Conservation (phyloP, 148 eudicot species). For the Vaccinium darrowii region DNA sequence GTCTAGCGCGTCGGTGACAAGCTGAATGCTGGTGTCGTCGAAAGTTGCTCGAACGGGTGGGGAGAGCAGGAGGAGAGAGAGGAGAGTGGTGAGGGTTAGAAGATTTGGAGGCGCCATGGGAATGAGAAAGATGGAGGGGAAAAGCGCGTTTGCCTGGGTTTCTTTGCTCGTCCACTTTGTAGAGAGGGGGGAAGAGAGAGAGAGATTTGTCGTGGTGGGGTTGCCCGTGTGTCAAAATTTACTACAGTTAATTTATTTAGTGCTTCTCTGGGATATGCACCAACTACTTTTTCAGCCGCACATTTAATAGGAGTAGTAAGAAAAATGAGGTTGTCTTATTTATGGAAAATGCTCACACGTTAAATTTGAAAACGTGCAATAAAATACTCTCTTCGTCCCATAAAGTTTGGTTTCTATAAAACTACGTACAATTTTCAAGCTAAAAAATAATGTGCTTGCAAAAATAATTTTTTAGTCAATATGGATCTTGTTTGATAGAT, state of each 20-base stretch:
- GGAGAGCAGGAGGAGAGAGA: slow-evolving; percentile 8
- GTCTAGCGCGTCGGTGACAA: neutral
- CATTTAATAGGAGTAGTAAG: neutral
- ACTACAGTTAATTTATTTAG: neutral
- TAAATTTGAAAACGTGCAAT: too few species aligned
- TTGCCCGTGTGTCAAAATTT: neutral
- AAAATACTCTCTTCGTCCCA: too few species aligned
- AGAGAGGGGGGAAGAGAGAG: neutral
- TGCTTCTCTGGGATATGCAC: neutral
- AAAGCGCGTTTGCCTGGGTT: neutral
- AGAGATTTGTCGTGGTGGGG: neutral
- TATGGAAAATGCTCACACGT: too few species aligned
- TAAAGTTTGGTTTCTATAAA: too few species aligned
- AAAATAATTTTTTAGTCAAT: too few species aligned
- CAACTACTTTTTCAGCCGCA: neutral
- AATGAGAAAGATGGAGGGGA: neutral
- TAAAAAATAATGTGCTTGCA: too few species aligned
- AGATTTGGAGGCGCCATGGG: slow-evolving; percentile 16
- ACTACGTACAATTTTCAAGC: too few species aligned
- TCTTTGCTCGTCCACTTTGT: neutral
- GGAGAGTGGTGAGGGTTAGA: neutral
- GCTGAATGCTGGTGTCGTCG: slow-evolving; percentile 1
- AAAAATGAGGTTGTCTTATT: too few species aligned
- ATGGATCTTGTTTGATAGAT: too few species aligned
- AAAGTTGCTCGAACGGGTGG: neutral